These are phyloP conservation scores for Blastobotrys americana DNA, from an alignment of 805 yeast genomes.

Conservation along the genomic window DNA sequence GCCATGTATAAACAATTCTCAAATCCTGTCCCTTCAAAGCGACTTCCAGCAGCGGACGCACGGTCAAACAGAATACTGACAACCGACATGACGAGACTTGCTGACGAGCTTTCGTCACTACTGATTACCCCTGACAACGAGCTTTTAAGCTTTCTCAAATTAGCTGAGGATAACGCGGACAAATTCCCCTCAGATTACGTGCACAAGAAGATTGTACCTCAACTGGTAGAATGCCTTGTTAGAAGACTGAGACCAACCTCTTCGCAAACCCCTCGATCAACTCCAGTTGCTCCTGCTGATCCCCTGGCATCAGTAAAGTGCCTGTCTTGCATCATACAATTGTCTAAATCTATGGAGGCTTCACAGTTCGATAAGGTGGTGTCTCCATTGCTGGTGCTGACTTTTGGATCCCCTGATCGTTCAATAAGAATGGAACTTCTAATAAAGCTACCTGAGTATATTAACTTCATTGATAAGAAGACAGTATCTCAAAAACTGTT, in stretches of 20 bases:
- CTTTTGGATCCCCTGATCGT: conserved; percentile 65
- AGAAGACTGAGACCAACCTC: conserved; percentile 18
- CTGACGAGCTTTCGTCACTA: conserved; percentile 48
- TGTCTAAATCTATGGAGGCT: conserved; percentile 26
- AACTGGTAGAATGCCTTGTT: conserved; percentile 40
- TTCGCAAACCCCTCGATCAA: neutral
- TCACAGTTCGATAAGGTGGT: conserved; percentile 37
- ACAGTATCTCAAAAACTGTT: conserved; percentile 67
- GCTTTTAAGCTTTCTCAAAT: conserved; percentile 41
- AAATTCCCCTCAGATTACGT: conserved; percentile 47
- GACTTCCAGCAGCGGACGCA: conserved; percentile 14
- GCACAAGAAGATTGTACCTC: conserved; percentile 63
- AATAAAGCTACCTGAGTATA: conserved; percentile 50
- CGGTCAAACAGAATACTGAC: conserved; percentile 21
- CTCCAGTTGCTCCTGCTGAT: conserved; percentile 26
- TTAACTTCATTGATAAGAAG: conserved; percentile 43
- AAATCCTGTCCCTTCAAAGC: conserved; percentile 10
- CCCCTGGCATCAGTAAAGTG: conserved; percentile 14
- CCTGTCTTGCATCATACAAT: conserved; percentile 28
- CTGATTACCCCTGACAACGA: conserved; percentile 47
- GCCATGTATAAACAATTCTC: conserved; percentile 12
- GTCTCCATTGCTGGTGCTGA: conserved; percentile 56
- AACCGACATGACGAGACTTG: conserved; percentile 46
- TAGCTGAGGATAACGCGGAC: conserved; percentile 24
- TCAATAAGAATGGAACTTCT: conserved; percentile 68